Conservation (phyloP, 805 yeast genomes). For the Kazachstania viticola region DNA sequence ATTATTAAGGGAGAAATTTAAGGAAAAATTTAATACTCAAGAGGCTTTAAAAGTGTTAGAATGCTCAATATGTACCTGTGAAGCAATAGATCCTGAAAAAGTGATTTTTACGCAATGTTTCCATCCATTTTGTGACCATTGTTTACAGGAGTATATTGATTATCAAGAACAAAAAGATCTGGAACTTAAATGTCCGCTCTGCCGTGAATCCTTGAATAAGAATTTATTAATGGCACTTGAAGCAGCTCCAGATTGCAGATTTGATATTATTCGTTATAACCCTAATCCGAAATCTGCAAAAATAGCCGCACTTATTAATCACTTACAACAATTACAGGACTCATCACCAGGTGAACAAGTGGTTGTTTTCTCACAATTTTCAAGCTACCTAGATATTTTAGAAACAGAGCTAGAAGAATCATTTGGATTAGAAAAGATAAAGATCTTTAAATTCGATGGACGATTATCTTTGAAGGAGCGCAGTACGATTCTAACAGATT, state of each 20-base stretch:
- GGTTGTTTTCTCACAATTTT: conserved; percentile 86
- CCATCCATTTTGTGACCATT: conserved; percentile 66
- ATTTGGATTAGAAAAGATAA: conserved; percentile 23
- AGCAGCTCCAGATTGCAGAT: no score
- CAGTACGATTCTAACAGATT: conserved; percentile 45
- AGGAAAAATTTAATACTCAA: conserved; percentile 20
- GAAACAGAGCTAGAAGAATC: conserved; percentile 47
- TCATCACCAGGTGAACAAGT: conserved; percentile 57
- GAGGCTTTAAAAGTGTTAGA: conserved; percentile 38
- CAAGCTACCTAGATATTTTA: conserved; percentile 67
- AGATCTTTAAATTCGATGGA: conserved; percentile 72
- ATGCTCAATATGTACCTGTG: conserved; percentile 76
- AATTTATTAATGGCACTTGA: conserved; percentile 30
- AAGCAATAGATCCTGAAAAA: conserved; percentile 44
- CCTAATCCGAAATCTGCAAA: conserved; percentile 49
- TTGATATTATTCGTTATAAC: conserved; percentile 12
- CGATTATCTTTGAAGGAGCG: conserved; percentile 57
- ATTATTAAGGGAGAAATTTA: conserved; percentile 2
- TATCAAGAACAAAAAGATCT: conserved; percentile 43
- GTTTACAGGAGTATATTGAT: conserved; percentile 63
- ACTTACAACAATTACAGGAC: conserved; percentile 41
- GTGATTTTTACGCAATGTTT: conserved; percentile 65
- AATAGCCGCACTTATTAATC: conserved; percentile 53
- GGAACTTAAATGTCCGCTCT: conserved; percentile 59
- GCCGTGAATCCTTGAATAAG: conserved; percentile 46